Evolutionary conservation across 2,329 filamentous ascomycete species (phyloP), one percentile per base, ranked within the genome.

Genomic region (Venturia nashicola): DNA sequence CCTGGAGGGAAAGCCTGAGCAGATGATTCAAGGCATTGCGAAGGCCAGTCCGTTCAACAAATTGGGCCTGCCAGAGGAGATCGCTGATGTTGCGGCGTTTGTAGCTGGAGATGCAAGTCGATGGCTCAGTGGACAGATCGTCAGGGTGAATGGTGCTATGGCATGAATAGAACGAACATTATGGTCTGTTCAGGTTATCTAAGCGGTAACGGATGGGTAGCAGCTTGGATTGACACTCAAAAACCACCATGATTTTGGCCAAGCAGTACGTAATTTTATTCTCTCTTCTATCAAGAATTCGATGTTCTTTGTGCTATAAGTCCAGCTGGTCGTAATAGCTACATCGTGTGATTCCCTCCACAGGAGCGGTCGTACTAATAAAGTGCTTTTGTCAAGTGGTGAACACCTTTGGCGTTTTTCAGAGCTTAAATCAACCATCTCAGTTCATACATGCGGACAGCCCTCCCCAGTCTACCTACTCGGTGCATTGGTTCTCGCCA

Each of bases 1-100:
- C 69, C 75, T 78, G 63, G 71, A 65, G 32, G 64, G 62, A n/a
- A 65, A 65, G 54, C 40, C 39, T n/a, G 64, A 65, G 63, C 39
- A 65, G 54, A 34, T 65, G 39, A 39, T 65, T 18, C 43, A 61
- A 12, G 46, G 9, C 34, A 61, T 65, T 54, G 61, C 39, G 27
- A 61, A 46, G 18, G 27, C 36, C 36, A 66, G 54, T 65, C 65
- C 65, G 16, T 65, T 59, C 46, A 44, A 62, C 20, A 48, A 57
- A n/a, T 7, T 66, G 34, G 65, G 64, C 16, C 43, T 63, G 36
- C 65, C 65, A 44, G 63, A 65, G 23, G 65, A 66, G 46, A 63
- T 65, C 51, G 65, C 65, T 16, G 64, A 66, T 32, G 59, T 57
- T 8, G 46, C 54, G 20, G 60, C 48, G 5, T 65, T 65, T 34